These are phyloP conservation scores for Aegle marmelos DNA, from an alignment of 345 rosid species.

Conservation along the genomic window DNA sequence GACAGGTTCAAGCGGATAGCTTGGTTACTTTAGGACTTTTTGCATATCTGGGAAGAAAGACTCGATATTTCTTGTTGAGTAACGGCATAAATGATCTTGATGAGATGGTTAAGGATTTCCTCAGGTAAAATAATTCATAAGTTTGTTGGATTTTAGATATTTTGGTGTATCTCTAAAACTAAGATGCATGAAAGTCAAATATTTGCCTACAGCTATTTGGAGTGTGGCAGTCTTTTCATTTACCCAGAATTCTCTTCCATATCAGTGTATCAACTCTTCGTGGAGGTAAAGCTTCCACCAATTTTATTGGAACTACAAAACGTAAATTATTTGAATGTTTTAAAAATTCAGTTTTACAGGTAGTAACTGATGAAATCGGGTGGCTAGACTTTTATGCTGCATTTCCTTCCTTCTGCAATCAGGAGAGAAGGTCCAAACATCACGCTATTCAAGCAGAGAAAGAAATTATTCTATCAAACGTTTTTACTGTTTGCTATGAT, in stretches of 20 bases:
- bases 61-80: constrained; percentile 42
- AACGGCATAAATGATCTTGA: constrained; percentile 58
- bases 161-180: background rate
- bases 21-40: constrained; percentile 68
- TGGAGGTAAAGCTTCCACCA: constrained; percentile 44
- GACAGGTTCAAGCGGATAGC: constrained; percentile 47
- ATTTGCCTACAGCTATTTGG: constrained; percentile 53
- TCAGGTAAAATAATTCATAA: constrained; percentile 34
- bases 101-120: constrained; percentile 56
- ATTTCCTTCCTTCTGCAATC: constrained; percentile 21
- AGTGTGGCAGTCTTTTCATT: constrained; percentile 62
- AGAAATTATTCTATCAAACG: constrained; percentile 54
- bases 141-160: background rate
- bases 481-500: constrained; percentile 65
- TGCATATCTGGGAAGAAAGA: constrained; percentile 61
- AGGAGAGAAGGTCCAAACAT: constrained; percentile 47
- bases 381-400: constrained; percentile 64
- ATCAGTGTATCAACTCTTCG: constrained; percentile 50
- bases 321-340: background rate
- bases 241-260: constrained; percentile 51
- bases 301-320: constrained; percentile 18
- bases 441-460: constrained; percentile 61
- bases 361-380: constrained; percentile 62
- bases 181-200: constrained; percentile 1
- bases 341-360: constrained; percentile 30